Conservation (phyloP, 2,329 filamentous ascomycete species). For the Pseudocercospora fuligena region DNA sequence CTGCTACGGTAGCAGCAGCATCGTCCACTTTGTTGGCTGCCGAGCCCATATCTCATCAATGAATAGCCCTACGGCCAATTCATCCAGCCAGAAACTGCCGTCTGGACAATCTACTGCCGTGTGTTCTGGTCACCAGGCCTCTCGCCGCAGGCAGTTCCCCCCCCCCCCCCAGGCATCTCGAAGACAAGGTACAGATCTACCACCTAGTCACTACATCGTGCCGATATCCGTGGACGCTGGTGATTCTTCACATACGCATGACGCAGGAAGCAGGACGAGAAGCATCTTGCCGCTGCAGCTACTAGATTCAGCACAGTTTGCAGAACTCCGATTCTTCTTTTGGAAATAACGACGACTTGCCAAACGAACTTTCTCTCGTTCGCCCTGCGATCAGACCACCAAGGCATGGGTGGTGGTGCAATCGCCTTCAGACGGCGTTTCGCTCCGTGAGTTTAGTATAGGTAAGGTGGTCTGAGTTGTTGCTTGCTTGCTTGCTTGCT, state of each 20-base stretch:
- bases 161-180: background rate
- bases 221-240: background rate
- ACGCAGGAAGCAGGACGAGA: background rate
- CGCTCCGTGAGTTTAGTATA: background rate
- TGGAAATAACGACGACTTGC: background rate
- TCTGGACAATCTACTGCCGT: background rate
- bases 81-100: background rate
- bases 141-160: background rate
- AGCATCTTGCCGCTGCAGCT: background rate
- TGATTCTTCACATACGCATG: background rate
- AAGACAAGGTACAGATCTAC: background rate
- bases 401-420: background rate
- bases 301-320: too few species aligned
- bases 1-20: background rate
- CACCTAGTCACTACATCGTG: background rate
- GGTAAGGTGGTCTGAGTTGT: background rate
- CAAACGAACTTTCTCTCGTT: background rate
- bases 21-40: background rate
- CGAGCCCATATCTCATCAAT: too few species aligned
- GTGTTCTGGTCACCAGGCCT: background rate
- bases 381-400: background rate
- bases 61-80: background rate
- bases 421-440: background rate
- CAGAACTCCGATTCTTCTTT: background rate
- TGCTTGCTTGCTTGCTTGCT: background rate